Conservation (phyloP, 225 moss, liverwort and hornwort species). For the Takakia lepidozioides region DNA sequence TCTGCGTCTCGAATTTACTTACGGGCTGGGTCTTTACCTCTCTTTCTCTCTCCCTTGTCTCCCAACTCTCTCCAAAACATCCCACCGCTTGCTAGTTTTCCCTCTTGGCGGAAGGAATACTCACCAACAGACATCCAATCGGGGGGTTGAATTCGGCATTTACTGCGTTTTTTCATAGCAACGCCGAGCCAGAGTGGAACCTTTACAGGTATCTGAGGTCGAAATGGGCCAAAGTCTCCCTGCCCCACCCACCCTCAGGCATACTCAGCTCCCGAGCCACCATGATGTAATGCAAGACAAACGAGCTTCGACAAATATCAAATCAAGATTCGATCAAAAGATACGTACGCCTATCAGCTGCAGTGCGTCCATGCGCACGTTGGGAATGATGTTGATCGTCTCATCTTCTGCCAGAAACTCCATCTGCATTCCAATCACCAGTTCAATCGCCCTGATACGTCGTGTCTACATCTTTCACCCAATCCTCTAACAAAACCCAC, state of each 20-base stretch:
- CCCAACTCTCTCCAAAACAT: too few relatives aligned
- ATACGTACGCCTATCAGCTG: slow-evolving; percentile 81
- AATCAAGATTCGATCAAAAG: not conserved
- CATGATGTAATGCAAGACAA: too few relatives aligned
- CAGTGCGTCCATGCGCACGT: slow-evolving; percentile 88
- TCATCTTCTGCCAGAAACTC: slow-evolving; percentile 95
- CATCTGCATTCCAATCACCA: slow-evolving; percentile 32
- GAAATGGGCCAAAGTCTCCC: slow-evolving; percentile 97
- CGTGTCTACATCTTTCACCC: too few relatives aligned
- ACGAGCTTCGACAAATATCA: too few relatives aligned
- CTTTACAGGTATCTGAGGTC: slow-evolving; percentile 80
- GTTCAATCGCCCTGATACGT: not conserved
- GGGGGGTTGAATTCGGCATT: slow-evolving; percentile 85
- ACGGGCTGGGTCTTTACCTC: too few relatives aligned
- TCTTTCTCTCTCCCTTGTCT: too few relatives aligned
- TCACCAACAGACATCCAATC: slow-evolving; percentile 94
- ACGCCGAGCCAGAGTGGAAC: slow-evolving; percentile 95
- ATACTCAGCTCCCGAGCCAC: not conserved
- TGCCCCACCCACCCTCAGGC: slow-evolving; percentile 8
- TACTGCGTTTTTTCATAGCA: slow-evolving; percentile 94
- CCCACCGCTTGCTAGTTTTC: too few relatives aligned
- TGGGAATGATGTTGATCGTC: slow-evolving; percentile 73
- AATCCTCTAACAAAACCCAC: not conserved
- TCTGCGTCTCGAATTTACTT: too few relatives aligned
- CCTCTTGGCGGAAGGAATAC: too few relatives aligned